phyloP scores from a whole-genome alignment of 345 rosid species.

The Aquilaria malaccensis region DNA sequence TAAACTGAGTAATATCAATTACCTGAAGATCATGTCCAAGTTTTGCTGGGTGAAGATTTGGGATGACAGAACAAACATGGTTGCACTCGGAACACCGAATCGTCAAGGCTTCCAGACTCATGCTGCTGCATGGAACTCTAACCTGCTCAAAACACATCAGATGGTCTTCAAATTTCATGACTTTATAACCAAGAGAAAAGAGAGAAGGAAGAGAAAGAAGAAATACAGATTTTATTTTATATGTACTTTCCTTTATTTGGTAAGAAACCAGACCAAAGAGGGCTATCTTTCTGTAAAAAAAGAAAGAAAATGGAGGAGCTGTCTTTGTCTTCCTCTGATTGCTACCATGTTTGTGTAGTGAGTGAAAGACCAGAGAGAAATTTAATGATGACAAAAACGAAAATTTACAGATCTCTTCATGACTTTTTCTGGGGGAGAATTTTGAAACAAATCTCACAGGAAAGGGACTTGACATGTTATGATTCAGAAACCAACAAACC shows the following conservation, averaged over 20 bases:
- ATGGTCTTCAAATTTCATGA: neutral
- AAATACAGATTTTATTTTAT: no score
- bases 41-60: conserved; percentile 29
- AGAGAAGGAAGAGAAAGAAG: neutral
- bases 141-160: conserved; percentile 25
- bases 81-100: conserved; percentile 48
- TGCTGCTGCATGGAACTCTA: conserved; percentile 43
- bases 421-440: neutral
- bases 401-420: no score
- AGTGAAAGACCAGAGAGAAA: no score
- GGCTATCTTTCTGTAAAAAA: neutral
- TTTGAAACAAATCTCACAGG: conserved; percentile 4
- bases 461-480: conserved; percentile 9
- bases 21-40: conserved; percentile 16
- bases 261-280: neutral
- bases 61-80: conserved; percentile 42
- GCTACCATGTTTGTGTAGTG: no score
- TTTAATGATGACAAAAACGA: no score
- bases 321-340: no score
- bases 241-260: neutral
- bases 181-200: neutral
- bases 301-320: no score
- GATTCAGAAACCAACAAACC: neutral
- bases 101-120: conserved; percentile 29
- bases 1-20: neutral